Conservation (phyloP, 73 alveolate species). For the Paramecium pentaurelia region DNA sequence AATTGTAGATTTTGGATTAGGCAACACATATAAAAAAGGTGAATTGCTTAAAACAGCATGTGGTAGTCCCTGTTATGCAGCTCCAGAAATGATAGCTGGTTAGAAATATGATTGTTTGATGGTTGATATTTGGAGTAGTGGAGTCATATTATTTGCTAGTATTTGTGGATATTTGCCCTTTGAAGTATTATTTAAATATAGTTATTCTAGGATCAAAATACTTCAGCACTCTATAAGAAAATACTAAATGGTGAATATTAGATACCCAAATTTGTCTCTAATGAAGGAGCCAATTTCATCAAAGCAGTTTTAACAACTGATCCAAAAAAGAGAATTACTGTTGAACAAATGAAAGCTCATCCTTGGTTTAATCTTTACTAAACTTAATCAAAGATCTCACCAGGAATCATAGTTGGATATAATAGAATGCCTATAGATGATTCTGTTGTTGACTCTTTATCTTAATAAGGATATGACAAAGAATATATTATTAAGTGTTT, state of each 20-base stretch:
- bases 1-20: constrained; percentile 93
- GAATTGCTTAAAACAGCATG: constrained; percentile 92
- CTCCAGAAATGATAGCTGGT: constrained; percentile 98
- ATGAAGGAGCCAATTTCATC: constrained; percentile 83
- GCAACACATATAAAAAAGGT: constrained; percentile 83
- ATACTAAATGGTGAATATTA: constrained; percentile 83
- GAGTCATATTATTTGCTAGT: constrained; percentile 91
- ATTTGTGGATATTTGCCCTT: constrained; percentile 95
- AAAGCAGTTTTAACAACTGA: constrained; percentile 79
- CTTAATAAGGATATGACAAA: constrained; percentile 57
- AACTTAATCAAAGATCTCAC: constrained; percentile 35
- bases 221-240: constrained; percentile 81
- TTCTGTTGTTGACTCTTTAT: constrained; percentile 66
- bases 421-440: constrained; percentile 88
- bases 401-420: constrained; percentile 86
- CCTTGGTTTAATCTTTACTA: constrained; percentile 82
- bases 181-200: constrained; percentile 54
- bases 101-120: constrained; percentile 84
- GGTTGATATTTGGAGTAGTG: constrained; percentile 96
- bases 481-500: constrained; percentile 66
- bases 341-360: constrained; percentile 85
- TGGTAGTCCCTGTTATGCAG: constrained; percentile 98
- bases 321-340: constrained; percentile 82
- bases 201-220: constrained; percentile 69
- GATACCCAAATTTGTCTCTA: constrained; percentile 82